Percentiles rank a stretch among this genome's conserved stretches.
Evolutionary conservation across 306 rosid species (phyloP).

Genomic region (Coriaria nepalensis): DNA sequence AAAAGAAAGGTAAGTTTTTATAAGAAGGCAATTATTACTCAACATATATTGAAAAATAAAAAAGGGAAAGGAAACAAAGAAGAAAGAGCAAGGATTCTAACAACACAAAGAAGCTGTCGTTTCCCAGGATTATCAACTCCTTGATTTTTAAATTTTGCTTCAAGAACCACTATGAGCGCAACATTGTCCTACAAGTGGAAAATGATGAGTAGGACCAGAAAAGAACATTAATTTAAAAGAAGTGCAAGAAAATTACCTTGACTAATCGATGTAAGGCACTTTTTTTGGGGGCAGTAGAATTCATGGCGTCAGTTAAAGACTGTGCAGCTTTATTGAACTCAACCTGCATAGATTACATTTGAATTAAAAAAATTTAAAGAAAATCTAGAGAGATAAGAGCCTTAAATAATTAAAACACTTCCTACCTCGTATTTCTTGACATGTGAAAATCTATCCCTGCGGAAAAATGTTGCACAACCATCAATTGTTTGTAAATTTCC

Average conservation of each 20-base stretch:
- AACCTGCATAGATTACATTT: constrained; percentile 52
- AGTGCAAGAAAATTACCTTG: constrained; percentile 39
- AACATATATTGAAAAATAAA: neutral
- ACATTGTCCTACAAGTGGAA: constrained; percentile 63
- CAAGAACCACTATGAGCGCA: constrained; percentile 91
- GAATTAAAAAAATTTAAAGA: constrained; percentile 9
- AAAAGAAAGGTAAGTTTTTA: neutral
- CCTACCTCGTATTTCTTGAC: constrained; percentile 96
- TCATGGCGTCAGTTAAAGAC: constrained; percentile 80
- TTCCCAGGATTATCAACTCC: constrained; percentile 73
- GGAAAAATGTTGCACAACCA: constrained; percentile 98
- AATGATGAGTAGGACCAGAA: constrained; percentile 1
- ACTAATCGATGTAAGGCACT: constrained; percentile 77
- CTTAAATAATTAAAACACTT: constrained; percentile 8
- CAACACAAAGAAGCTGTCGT: constrained; percentile 97
- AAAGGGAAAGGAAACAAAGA: neutral
- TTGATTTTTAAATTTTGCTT: constrained; percentile 78
- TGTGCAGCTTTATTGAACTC: constrained; percentile 97
- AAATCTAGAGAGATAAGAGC: neutral
- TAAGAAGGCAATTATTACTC: neutral
- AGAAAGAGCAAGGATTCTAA: constrained; percentile 20
- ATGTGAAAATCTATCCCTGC: constrained; percentile 87
- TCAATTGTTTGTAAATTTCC: constrained; percentile 54
- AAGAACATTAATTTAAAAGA: constrained; percentile 5
- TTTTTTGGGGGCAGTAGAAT: constrained; percentile 78